Percentiles rank a stretch among this genome's conserved stretches.
Conservation (phyloP, 352 stramenopile species). For the Phytopythium oedochilum region DNA sequence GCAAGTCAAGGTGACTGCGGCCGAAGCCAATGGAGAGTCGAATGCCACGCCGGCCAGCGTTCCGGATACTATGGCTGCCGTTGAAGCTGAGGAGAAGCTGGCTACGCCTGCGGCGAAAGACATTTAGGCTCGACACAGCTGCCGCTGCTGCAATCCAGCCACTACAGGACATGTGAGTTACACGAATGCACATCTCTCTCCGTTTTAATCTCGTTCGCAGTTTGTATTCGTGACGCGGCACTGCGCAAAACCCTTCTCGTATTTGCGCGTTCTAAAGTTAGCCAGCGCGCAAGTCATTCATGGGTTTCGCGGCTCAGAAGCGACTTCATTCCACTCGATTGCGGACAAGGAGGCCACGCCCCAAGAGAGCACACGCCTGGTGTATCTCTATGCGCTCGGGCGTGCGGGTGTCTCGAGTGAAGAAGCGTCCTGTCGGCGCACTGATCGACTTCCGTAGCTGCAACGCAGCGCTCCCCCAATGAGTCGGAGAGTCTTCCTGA, state of each 20-base stretch:
- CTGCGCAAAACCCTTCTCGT: no score
- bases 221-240: not conserved
- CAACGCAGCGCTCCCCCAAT: not conserved
- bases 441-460: no score
- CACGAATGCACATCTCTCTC: not conserved
- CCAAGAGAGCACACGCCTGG: no score
- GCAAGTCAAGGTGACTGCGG: slow-evolving; percentile 54
- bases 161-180: not conserved
- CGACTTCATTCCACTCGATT: no score
- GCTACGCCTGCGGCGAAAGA: slow-evolving; percentile 16
- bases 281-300: not conserved
- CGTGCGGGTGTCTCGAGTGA: not conserved
- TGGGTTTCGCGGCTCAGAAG: not conserved
- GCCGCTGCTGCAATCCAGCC: not conserved
- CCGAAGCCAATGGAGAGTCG: slow-evolving; percentile 12
- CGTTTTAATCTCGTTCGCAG: not conserved
- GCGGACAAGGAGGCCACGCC: no score
- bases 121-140: slow-evolving; percentile 6
- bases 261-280: not conserved
- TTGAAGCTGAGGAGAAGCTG: slow-evolving; percentile 7
- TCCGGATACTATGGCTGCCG: no score
- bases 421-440: not conserved
- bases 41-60: not conserved
- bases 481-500: not conserved
- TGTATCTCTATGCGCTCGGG: not conserved